phyloP scores from a whole-genome alignment of 371 early-diverging fungal species.

The Lichtheimia ornata region DNA sequence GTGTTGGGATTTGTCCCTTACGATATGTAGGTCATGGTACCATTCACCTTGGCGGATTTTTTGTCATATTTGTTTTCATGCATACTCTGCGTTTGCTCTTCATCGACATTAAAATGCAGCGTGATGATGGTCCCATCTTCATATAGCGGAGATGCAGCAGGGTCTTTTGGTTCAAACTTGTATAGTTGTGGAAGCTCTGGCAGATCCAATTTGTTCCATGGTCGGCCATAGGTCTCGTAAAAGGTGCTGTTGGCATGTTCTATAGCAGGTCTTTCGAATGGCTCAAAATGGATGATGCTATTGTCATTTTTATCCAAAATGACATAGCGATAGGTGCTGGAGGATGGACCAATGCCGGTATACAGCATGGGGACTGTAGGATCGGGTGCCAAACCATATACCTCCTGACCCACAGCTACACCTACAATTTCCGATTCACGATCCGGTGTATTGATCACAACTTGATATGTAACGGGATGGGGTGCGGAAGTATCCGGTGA shows the following conservation, averaged over 20 bases:
- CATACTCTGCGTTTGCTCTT: conserved; percentile 16
- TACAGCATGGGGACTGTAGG: conserved; percentile 23
- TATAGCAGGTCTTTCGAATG: conserved; percentile 32
- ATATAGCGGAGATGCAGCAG: conserved; percentile 16
- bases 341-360: conserved; percentile 20
- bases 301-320: conserved; percentile 16
- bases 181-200: conserved; percentile 25
- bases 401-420: conserved; percentile 26
- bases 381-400: conserved; percentile 19
- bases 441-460: conserved; percentile 17
- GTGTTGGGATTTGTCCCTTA: background rate
- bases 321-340: conserved; percentile 26
- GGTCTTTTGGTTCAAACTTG: conserved; percentile 7
- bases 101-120: conserved; percentile 20
- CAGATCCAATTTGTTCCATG: conserved; percentile 31
- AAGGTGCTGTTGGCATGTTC: conserved; percentile 20
- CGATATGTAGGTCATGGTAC: conserved; percentile 27
- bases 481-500: background rate
- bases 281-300: conserved; percentile 22
- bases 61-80: conserved; percentile 25
- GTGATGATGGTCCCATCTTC: conserved; percentile 31
- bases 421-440: conserved; percentile 11
- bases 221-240: conserved; percentile 31
- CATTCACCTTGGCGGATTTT: conserved; percentile 12
- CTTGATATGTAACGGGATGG: conserved; percentile 23